Conservation (phyloP, 1,284 basidiomycete species). For the Grifola frondosa region DNA sequence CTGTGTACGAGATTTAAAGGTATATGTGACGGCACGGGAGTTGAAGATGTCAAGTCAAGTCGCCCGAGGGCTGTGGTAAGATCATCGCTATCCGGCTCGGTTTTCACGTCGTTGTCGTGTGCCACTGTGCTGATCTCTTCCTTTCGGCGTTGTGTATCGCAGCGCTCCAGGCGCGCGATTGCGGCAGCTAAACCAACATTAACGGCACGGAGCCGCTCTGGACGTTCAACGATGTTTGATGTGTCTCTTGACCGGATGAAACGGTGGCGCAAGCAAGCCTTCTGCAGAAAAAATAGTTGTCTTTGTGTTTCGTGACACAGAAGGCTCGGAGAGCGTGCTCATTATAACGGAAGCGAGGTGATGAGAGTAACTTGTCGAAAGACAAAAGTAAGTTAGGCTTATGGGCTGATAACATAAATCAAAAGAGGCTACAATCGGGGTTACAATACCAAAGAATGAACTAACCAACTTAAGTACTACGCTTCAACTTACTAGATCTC, state of each 20-base stretch:
- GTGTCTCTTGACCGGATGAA: constrained; percentile 77
- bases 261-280: constrained; percentile 69
- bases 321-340: no score
- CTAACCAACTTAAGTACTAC: no score
- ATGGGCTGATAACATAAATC: no score
- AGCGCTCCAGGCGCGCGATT: constrained; percentile 71
- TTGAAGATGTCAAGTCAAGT: constrained; percentile 45
- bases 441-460: no score
- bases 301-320: no score
- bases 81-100: constrained; percentile 39
- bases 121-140: constrained; percentile 23
- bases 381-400: no score
- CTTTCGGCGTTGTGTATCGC: no score
- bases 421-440: no score
- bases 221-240: constrained; percentile 82
- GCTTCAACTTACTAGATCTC: no score
- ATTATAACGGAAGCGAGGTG: no score
- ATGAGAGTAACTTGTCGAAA: no score
- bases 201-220: constrained; percentile 84
- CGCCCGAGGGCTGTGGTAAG: constrained; percentile 54
- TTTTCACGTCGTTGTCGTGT: background rate
- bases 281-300: constrained; percentile 65
- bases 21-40: constrained; percentile 7
- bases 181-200: constrained; percentile 79
- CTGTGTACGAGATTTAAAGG: constrained; percentile 52